Evolutionary conservation across 2,329 filamentous ascomycete species (phyloP).

Genomic region (Aspergillus puulaauensis): DNA sequence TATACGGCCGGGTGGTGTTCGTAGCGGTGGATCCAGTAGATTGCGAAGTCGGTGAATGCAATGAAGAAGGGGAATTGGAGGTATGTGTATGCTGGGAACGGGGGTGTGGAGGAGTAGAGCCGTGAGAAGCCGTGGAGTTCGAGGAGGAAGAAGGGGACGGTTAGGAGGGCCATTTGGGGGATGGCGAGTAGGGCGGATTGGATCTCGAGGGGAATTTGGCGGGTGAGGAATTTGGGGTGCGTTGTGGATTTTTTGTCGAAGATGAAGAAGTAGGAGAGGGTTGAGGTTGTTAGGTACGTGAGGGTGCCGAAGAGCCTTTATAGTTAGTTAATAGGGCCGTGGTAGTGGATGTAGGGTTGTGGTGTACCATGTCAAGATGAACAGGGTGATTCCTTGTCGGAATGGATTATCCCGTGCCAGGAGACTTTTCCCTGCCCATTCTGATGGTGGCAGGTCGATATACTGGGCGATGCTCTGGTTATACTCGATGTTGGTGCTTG

Average conservation of each 20-base stretch:
- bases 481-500: neutral
- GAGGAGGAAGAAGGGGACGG: slow-evolving; percentile 73
- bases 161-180: slow-evolving; percentile 78
- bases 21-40: slow-evolving; percentile 87
- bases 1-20: slow-evolving; percentile 79
- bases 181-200: slow-evolving; percentile 70
- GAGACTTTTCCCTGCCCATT: slow-evolving; percentile 25
- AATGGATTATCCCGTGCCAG: slow-evolving; percentile 29
- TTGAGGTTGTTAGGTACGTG: slow-evolving; percentile 58
- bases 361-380: slow-evolving; percentile 28
- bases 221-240: slow-evolving; percentile 90
- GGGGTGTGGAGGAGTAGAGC: slow-evolving; percentile 77
- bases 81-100: slow-evolving; percentile 72
- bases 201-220: slow-evolving; percentile 85
- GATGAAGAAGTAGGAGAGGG: neutral
- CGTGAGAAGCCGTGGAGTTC: slow-evolving; percentile 82
- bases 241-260: slow-evolving; percentile 86
- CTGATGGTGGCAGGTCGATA: slow-evolving; percentile 23
- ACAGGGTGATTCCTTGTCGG: slow-evolving; percentile 26
- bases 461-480: slow-evolving; percentile 29
- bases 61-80: slow-evolving; percentile 85
- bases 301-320: slow-evolving; percentile 60
- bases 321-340: neutral
- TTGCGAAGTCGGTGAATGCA: slow-evolving; percentile 79
- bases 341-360: slow-evolving; percentile 63